These are phyloP conservation scores for Dendryphion nanum DNA, from an alignment of 2,329 filamentous ascomycete species.

Conservation along the genomic window DNA sequence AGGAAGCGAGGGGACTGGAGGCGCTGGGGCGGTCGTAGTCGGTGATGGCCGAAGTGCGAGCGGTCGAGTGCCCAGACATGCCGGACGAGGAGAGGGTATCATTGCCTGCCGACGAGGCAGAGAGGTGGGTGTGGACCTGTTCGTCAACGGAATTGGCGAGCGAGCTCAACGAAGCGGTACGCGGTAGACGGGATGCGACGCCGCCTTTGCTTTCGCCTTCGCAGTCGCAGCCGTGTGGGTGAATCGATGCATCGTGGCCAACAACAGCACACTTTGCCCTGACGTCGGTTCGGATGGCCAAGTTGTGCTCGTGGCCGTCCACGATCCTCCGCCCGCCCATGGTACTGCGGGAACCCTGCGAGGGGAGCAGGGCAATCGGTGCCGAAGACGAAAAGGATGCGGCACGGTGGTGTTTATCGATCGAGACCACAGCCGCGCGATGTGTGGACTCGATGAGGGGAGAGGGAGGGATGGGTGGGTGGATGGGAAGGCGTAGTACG, in stretches of 20 bases:
- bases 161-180: conserved; percentile 22
- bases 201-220: conserved; percentile 1
- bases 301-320: conserved; percentile 13
- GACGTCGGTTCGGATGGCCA: conserved; percentile 18
- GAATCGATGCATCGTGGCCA: conserved; percentile 2
- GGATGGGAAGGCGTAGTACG: background rate
- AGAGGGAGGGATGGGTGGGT: background rate
- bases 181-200: conserved; percentile 7
- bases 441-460: too few relatives aligned
- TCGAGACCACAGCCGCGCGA: too few relatives aligned
- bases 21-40: conserved; percentile 23
- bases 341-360: conserved; percentile 18
- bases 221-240: conserved; percentile 13
- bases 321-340: conserved; percentile 18
- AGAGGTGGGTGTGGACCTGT: conserved; percentile 24
- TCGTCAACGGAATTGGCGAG: conserved; percentile 16
- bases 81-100: conserved; percentile 27
- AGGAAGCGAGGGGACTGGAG: conserved; percentile 16
- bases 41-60: conserved; percentile 34
- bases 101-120: conserved; percentile 29
- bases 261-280: conserved; percentile 21
- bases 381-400: too few relatives aligned
- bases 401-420: too few relatives aligned
- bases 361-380: background rate
- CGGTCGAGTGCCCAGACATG: conserved; percentile 31